Evolutionary conservation across 1,284 basidiomycete species (phyloP).

Genomic region (Ceratobasidium sp.): DNA sequence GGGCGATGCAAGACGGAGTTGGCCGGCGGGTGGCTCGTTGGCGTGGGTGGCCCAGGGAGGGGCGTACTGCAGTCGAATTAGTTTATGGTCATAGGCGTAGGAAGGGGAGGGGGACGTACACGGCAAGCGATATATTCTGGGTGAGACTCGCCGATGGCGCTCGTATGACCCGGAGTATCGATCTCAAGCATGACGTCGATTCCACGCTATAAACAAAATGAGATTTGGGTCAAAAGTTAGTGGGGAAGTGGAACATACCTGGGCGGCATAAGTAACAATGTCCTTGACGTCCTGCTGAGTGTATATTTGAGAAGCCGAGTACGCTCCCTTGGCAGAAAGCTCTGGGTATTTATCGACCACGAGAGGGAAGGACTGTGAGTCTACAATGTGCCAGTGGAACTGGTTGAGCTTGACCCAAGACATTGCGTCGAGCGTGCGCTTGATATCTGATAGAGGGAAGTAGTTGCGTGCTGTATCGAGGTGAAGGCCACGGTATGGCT

Average conservation of each 20-base stretch:
- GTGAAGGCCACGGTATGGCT: conserved; percentile 85
- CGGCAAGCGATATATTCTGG: conserved; percentile 83
- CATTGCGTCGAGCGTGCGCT: conserved; percentile 86
- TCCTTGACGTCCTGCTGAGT: conserved; percentile 70
- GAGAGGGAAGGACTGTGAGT: conserved; percentile 75
- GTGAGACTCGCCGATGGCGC: conserved; percentile 73
- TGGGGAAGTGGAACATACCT: conserved; percentile 62
- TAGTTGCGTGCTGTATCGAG: conserved; percentile 83
- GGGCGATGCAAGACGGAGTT: conserved; percentile 76
- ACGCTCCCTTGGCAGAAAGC: conserved; percentile 78
- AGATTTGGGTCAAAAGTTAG: neutral
- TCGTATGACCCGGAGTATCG: conserved; percentile 86
- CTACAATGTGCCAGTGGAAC: conserved; percentile 69
- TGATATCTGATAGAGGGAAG: conserved; percentile 76
- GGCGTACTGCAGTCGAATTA: conserved; percentile 10
- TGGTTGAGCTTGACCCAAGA: conserved; percentile 81
- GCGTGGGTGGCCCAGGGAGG: conserved; percentile 39
- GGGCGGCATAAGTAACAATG: conserved; percentile 79
- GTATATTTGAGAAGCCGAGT: conserved; percentile 72
- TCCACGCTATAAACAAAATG: conserved; percentile 67
- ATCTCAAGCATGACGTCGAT: conserved; percentile 85
- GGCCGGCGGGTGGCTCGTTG: conserved; percentile 82
- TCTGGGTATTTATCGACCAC: conserved; percentile 73
- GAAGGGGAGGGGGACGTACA: conserved; percentile 62
- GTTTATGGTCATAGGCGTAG: neutral